Evolutionary conservation across 345 rosid genomes (phyloP).

Genomic region (Eucalyptus marginata): DNA sequence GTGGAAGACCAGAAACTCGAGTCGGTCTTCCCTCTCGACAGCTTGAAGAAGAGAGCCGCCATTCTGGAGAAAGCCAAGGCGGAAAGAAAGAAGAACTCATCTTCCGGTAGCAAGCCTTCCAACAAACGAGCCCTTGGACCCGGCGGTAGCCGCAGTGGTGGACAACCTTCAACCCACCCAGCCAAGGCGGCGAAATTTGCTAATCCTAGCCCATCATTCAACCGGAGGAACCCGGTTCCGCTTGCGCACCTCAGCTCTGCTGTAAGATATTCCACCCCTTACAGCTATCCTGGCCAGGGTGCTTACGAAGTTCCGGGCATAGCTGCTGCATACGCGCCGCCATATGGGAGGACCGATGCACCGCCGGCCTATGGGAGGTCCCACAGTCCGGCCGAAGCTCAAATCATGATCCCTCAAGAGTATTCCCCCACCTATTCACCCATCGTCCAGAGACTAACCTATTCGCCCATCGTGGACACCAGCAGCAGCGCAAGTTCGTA

Average conservation of each 20-base stretch:
- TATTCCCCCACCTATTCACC: neutral
- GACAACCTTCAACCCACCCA: conserved; percentile 17
- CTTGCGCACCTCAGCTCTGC: conserved; percentile 29
- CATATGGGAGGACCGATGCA: conserved; percentile 1
- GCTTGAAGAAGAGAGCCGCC: conserved; percentile 22
- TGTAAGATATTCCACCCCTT: conserved; percentile 23
- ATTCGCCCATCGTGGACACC: conserved; percentile 10
- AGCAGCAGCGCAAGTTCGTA: conserved; percentile 7
- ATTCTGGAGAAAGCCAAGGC: conserved; percentile 32
- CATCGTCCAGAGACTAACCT: neutral
- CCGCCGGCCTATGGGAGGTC: conserved; percentile 1
- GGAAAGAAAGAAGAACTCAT: conserved; percentile 29
- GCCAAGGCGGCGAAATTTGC: conserved; percentile 34
- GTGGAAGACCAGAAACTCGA: conserved; percentile 53
- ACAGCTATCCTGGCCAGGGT: conserved; percentile 23
- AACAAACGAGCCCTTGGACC: conserved; percentile 26
- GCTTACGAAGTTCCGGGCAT: conserved; percentile 18
- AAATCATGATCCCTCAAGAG: neutral
- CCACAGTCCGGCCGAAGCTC: conserved; percentile 21
- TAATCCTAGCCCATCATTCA: conserved; percentile 14
- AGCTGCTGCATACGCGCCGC: conserved; percentile 8
- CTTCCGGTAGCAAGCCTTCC: conserved; percentile 16
- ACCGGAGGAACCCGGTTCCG: conserved; percentile 19
- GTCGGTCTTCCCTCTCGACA: conserved; percentile 25
- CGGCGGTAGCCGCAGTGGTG: conserved; percentile 8